Evolutionary conservation across 1,284 basidiomycete genomes (phyloP).

Genomic region (Malassezia cuniculi): DNA sequence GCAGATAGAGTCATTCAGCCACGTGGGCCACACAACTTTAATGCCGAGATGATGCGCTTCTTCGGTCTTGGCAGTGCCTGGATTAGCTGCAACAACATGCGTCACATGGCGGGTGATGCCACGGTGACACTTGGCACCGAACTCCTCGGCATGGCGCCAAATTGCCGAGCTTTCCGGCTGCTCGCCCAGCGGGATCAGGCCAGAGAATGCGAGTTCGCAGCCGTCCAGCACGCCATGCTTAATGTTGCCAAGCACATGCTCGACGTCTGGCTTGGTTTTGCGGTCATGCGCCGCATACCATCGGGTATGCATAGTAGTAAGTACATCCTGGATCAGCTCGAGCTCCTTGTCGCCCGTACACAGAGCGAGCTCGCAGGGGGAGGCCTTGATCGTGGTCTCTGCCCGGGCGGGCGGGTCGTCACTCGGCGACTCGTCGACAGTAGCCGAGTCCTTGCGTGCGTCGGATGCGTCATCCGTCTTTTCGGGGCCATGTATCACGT

Average conservation of each 20-base stretch:
- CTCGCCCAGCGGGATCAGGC: conserved; percentile 75
- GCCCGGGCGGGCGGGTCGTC: too few relatives aligned
- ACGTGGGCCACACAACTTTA: conserved; percentile 70
- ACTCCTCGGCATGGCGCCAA: conserved; percentile 73
- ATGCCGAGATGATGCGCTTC: conserved; percentile 54
- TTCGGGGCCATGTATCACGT: conserved; percentile 31
- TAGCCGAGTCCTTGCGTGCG: conserved; percentile 13
- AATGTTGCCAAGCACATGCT: conserved; percentile 71
- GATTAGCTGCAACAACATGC: conserved; percentile 76
- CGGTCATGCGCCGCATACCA: conserved; percentile 52
- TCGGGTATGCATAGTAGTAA: conserved; percentile 52
- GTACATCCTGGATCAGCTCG: conserved; percentile 58
- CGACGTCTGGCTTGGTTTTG: conserved; percentile 8
- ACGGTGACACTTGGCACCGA: conserved; percentile 68
- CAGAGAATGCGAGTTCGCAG: conserved; percentile 74
- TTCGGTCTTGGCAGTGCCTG: conserved; percentile 78
- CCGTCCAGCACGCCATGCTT: conserved; percentile 63
- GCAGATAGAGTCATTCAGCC: conserved; percentile 75
- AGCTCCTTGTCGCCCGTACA: conserved; percentile 82
- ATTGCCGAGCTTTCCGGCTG: conserved; percentile 67
- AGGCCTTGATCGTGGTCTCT: too few relatives aligned
- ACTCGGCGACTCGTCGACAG: conserved; percentile 10
- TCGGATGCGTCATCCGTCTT: conserved; percentile 15
- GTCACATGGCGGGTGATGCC: conserved; percentile 61
- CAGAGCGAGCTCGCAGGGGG: conserved; percentile 60